Evolutionary conservation across 345 rosid genomes (phyloP), one percentile per base, ranked within the genome.

Genomic region (Linum lewisii): DNA sequence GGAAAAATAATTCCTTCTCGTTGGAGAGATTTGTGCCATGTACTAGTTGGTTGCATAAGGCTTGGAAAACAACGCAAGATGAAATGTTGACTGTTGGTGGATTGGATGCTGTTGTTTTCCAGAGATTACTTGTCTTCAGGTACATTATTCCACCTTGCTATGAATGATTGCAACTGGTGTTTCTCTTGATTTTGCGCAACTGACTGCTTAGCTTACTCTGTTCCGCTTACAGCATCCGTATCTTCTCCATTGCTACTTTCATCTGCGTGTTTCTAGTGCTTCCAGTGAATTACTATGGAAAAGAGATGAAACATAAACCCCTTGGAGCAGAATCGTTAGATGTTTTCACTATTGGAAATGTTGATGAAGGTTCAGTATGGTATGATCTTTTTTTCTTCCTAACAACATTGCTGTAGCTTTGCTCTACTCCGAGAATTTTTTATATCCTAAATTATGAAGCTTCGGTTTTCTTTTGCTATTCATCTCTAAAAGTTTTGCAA

Each of bases 41-140:
- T 23, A 24, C 53, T 20, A 44, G 63, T 21, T 52, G 56, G 56
- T 7, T 52, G 2, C 5, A 20, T 24, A 52, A 52, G 24, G 56
- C 56, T 24, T 52, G 56, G 56, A 21, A 52, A 10, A 21, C 25
- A 9, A 19, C 56, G 4, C 23, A 52, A 13, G 56, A 52, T 7
- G 56, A 52, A 8, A 52, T 52, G 9, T 24, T 52, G 24, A 10
- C 56, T 21, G 25, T 52, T 24, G 56, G 56, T 13, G 56, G 56
- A 2, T 22, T 60, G 63, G 63, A 60, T 23, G 63, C 26, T 36
- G 52, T 60, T 24, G 63, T 60, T 22, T 60, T 60, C 42, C 63
- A 60, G 32, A 38, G 63, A 19, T 18, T 60, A 4, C 63, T 60
- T 44, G 26, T 60, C 20, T 60, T 60, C 63, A 60, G 63, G 60